Evolutionary conservation across 805 yeast species (phyloP).

Genomic region (Hanseniaspora pseudoguilliermondii): DNA sequence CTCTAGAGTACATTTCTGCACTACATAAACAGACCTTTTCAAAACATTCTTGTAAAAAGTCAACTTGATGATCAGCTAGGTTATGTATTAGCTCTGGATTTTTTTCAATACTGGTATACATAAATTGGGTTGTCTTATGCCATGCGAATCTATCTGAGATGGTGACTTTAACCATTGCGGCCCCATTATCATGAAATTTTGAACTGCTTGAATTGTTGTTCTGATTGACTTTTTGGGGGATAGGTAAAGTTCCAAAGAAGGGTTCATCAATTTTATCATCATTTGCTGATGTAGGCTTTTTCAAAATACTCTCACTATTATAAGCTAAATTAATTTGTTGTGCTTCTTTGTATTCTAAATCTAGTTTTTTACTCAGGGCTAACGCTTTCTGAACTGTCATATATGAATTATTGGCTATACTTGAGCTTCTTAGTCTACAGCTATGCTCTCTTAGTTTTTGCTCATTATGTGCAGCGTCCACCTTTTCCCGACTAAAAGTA

Average conservation of each 20-base stretch:
- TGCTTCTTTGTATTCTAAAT: neutral
- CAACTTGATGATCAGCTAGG: neutral
- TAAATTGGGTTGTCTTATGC: neutral
- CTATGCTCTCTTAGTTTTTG: neutral
- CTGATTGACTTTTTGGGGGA: too few relatives aligned
- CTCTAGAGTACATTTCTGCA: neutral
- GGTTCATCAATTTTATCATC: too few relatives aligned
- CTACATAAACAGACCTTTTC: neutral
- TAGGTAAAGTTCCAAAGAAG: too few relatives aligned
- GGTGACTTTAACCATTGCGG: neutral
- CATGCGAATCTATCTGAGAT: neutral
- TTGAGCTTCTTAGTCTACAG: neutral
- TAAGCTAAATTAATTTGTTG: neutral
- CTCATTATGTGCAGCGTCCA: neutral
- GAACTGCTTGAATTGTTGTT: too few relatives aligned
- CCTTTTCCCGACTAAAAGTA: neutral
- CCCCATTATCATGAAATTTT: neutral
- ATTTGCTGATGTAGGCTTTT: neutral
- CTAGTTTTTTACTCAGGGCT: neutral
- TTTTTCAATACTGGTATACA: neutral
- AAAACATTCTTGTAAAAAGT: neutral
- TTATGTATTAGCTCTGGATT: neutral
- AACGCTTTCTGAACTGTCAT: neutral
- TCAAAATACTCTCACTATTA: neutral
- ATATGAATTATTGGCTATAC: neutral